A percentile compares a stretch with the other conserved stretches of the same genome.
Evolutionary conservation across 768 basidiomycete genomes (phyloP).

Genomic region (Psilocybe cubensis): DNA sequence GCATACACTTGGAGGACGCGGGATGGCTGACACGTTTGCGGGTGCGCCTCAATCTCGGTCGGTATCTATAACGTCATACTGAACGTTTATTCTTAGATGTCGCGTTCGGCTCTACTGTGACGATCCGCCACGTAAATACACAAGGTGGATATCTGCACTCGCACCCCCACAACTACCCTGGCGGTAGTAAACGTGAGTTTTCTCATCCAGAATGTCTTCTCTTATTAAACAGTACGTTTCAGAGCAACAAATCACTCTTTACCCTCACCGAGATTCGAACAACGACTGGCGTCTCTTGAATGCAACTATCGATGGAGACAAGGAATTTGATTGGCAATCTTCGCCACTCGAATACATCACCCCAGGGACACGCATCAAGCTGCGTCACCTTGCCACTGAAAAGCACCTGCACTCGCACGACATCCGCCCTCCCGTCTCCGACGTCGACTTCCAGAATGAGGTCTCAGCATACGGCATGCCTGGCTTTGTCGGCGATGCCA

Average conservation of each 20-base stretch:
- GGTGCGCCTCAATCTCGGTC: conserved; percentile 41
- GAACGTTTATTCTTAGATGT: conserved; percentile 56
- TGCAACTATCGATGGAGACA: conserved; percentile 53
- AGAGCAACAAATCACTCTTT: conserved; percentile 99
- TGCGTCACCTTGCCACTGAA: conserved; percentile 79
- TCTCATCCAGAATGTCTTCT: neutral
- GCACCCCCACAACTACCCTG: conserved; percentile 87
- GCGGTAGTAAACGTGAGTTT: conserved; percentile 80
- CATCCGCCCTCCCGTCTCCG: conserved; percentile 89
- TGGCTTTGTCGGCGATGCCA: conserved; percentile 85
- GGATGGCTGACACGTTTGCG: conserved; percentile 93
- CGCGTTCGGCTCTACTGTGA: conserved; percentile 79
- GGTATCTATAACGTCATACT: neutral
- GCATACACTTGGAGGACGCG: conserved; percentile 86
- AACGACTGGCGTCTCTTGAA: conserved; percentile 91
- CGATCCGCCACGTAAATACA: conserved; percentile 91
- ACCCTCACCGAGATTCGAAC: conserved; percentile 97
- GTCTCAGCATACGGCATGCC: conserved; percentile 92
- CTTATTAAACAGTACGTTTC: neutral
- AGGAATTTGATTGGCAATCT: conserved; percentile 46
- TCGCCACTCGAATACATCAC: conserved; percentile 65
- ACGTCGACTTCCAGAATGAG: conserved; percentile 99
- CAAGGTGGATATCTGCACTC: conserved; percentile 99
- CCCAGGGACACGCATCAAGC: conserved; percentile 71
- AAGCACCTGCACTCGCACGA: conserved; percentile 96